Evolutionary conservation across 257 asterid species (phyloP).

Genomic region (Haberlea rhodopensis): DNA sequence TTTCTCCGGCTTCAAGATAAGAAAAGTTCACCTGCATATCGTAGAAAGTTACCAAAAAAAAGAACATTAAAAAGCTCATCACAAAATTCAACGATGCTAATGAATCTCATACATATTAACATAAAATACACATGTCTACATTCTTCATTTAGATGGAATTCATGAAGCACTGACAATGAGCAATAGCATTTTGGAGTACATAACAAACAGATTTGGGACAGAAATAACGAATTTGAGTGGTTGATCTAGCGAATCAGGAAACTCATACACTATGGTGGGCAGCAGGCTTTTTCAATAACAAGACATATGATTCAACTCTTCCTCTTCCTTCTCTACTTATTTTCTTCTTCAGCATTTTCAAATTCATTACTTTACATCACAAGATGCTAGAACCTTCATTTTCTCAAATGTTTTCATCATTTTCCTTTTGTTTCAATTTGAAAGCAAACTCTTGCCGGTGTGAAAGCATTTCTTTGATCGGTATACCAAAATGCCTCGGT

Average conservation of each 20-base stretch:
- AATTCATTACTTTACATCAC: conserved; percentile 6
- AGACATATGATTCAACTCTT: conserved; percentile 3
- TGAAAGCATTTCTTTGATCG: background rate
- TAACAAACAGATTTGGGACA: background rate
- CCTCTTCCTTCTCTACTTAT: background rate
- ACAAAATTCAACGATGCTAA: background rate
- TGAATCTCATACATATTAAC: conserved; percentile 8
- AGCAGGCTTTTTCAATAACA: background rate
- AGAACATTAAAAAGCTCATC: conserved; percentile 2
- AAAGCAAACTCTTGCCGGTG: conserved; percentile 1
- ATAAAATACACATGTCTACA: background rate
- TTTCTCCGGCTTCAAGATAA: conserved; percentile 93
- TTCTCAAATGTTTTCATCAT: background rate
- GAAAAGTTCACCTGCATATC: conserved; percentile 78
- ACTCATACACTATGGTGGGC: conserved; percentile 9
- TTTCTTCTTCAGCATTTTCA: background rate
- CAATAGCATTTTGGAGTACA: background rate
- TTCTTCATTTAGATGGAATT: conserved; percentile 17
- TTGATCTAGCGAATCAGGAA: conserved; percentile 14
- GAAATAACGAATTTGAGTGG: background rate
- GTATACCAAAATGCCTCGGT: background rate
- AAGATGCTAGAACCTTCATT: conserved; percentile 14
- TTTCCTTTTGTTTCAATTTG: conserved; percentile 1
- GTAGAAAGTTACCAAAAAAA: conserved; percentile 20
- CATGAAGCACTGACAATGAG: conserved; percentile 4